Evolutionary conservation across 2,329 filamentous ascomycete species (phyloP), one percentile per base, ranked within the genome.

Genomic region (Geosmithia flava): DNA sequence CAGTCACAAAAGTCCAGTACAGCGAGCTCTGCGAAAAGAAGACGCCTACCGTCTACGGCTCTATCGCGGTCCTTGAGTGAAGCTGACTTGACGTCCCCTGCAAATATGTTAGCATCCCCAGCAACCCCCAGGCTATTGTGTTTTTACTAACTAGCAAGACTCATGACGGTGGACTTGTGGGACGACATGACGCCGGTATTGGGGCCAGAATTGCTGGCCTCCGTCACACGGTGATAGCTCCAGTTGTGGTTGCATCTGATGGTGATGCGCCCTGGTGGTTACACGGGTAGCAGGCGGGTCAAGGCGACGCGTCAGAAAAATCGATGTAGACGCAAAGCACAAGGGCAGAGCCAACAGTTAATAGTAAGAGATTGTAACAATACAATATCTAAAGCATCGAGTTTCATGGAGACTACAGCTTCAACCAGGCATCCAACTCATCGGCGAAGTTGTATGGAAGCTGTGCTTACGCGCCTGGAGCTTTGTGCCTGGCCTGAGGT

Each of bases 21-120:
- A 11, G 30, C 16, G 20, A n/a, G 16, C 23, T 17, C 16, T 37
- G 13, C 40, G 29, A 43, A 30, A 17, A 45, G 7, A 16, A 10
- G 15, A 40, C 4, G 45, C 60, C 47, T 55, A 70, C 68, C 67
- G 53, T 70, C 67, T 1, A 72, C 53, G 11, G 67, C 68, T 33
- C 63, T 61, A 27, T 66, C 63, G 29, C 68, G 64, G 43, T 66
- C 61, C 52, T 63, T 69, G 42, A 64, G 20, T 27, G 59, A 57
- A 7, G 59, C 61, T 17, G 59, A 59, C 46, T 61, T 64, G 44
- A 67, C 58, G 44, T 62, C 58, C 20, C 55, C 66, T 69, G 50
- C 33, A 15, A 39, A 20, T 15, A 48, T n/a, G 20, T 47, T 42
- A 47, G 20, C 20, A n/a, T 23, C 7, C 7, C 23, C 23, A 27